Evolutionary conservation across 208 protist species (phyloP).

Genomic region (Acanthamoeba castellanii): DNA sequence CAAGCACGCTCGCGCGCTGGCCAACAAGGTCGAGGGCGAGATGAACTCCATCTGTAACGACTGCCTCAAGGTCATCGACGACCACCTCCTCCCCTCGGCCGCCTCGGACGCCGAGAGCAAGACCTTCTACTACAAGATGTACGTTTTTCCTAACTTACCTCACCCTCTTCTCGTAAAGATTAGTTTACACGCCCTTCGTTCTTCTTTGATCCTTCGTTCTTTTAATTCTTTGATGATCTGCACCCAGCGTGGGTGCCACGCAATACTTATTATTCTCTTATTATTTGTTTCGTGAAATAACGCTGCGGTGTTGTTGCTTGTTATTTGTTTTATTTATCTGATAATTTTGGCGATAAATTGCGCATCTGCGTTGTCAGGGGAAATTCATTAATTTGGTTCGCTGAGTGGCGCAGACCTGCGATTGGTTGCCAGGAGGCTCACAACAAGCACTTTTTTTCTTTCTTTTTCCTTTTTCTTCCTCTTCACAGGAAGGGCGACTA

Average conservation of each 20-base stretch:
- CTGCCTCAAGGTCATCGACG: constrained; percentile 95
- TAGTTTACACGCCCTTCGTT: neutral
- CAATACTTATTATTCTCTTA: too few relatives aligned
- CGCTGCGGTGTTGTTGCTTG: too few relatives aligned
- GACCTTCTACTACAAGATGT: constrained; percentile 94
- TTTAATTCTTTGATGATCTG: neutral
- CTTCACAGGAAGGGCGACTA: constrained; percentile 91
- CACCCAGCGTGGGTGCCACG: too few relatives aligned
- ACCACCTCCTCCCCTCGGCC: constrained; percentile 96
- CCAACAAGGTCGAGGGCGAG: constrained; percentile 95
- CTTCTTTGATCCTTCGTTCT: constrained; percentile 18
- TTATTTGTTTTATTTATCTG: neutral
- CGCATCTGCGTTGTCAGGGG: too few relatives aligned
- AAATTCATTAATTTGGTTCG: too few relatives aligned
- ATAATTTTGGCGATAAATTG: neutral
- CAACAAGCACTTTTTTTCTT: neutral
- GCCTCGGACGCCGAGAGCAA: constrained; percentile 85
- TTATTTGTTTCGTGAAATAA: too few relatives aligned
- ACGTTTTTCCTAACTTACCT: neutral
- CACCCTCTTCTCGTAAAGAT: neutral
- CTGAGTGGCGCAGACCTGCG: too few relatives aligned
- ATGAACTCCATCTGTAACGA: constrained; percentile 97
- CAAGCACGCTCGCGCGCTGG: constrained; percentile 88
- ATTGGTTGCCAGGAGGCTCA: too few relatives aligned
- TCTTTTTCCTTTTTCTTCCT: neutral